These are phyloP conservation scores for Boletus fagicola DNA, from an alignment of 768 basidiomycete genomes.

Conservation along the genomic window DNA sequence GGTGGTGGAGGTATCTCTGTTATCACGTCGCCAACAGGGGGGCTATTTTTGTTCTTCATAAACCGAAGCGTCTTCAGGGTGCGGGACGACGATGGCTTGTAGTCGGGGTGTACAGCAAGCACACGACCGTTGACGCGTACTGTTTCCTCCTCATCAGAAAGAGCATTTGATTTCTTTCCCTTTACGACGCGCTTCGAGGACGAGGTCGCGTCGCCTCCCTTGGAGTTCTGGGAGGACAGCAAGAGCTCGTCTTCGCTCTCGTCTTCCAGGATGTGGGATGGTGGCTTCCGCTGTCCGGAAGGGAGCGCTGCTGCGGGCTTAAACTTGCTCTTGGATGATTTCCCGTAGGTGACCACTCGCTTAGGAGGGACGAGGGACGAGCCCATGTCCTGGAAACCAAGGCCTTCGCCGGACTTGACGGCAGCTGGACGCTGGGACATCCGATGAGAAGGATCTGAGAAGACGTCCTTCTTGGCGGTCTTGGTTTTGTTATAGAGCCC, in stretches of 20 bases:
- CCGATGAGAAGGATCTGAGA: constrained; percentile 20
- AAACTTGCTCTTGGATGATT: constrained; percentile 8
- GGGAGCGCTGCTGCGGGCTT: not conserved
- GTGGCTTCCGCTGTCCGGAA: not conserved
- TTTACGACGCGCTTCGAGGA: constrained; percentile 13
- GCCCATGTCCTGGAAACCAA: constrained; percentile 27
- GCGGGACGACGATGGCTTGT: constrained; percentile 12
- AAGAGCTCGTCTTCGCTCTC: constrained; percentile 33
- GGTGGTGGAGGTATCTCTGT: constrained; percentile 18
- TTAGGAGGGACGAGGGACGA: constrained; percentile 19
- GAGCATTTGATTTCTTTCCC: not conserved
- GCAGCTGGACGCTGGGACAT: constrained; percentile 24
- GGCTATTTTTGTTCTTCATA: constrained; percentile 34
- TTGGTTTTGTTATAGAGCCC: not conserved
- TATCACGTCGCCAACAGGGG: not conserved
- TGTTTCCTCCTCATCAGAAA: constrained; percentile 4
- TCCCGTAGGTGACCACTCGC: not conserved
- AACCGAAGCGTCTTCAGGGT: constrained; percentile 26
- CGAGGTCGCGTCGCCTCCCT: constrained; percentile 7
- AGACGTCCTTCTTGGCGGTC: not conserved
- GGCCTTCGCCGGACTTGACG: constrained; percentile 28
- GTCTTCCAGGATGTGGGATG: not conserved
- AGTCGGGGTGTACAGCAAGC: constrained; percentile 25
- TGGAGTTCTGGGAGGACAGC: constrained; percentile 26
- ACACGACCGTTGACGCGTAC: constrained; percentile 17